phyloP scores from a whole-genome alignment of 768 basidiomycete species.

The Kwoniella dejecticola region DNA sequence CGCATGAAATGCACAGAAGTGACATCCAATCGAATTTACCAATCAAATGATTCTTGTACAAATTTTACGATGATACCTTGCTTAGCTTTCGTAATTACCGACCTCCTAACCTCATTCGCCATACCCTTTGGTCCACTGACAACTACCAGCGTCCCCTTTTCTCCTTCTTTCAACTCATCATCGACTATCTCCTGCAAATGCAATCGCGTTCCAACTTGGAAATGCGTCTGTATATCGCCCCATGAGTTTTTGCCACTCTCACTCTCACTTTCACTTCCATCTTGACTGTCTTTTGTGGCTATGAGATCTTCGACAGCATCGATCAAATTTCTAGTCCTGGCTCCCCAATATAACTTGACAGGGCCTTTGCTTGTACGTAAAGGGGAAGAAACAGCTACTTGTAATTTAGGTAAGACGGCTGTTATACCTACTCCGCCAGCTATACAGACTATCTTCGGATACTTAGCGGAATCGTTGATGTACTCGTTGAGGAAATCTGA shows the following conservation, averaged over 20 bases:
- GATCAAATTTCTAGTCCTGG: not conserved
- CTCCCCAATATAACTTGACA: not conserved
- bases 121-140: conserved; percentile 3
- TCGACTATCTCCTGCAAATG: conserved; percentile 4
- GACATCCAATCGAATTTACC: not conserved
- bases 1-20: too few relatives aligned
- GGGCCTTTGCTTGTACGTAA: not conserved
- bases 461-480: not conserved
- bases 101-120: not conserved
- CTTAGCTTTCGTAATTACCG: not conserved
- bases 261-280: not conserved
- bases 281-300: not conserved
- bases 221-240: not conserved
- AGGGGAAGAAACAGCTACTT: not conserved
- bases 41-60: not conserved
- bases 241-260: not conserved
- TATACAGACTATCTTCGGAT: not conserved
- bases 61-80: not conserved
- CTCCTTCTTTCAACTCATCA: not conserved
- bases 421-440: conserved; percentile 3
- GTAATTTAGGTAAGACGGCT: conserved; percentile 2
- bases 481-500: not conserved
- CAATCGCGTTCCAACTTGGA: not conserved
- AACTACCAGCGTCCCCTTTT: not conserved
- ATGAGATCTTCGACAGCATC: not conserved